Evolutionary conservation across 2,329 filamentous ascomycete species (phyloP).

Genomic region (Neodidymelliopsis sp.): DNA sequence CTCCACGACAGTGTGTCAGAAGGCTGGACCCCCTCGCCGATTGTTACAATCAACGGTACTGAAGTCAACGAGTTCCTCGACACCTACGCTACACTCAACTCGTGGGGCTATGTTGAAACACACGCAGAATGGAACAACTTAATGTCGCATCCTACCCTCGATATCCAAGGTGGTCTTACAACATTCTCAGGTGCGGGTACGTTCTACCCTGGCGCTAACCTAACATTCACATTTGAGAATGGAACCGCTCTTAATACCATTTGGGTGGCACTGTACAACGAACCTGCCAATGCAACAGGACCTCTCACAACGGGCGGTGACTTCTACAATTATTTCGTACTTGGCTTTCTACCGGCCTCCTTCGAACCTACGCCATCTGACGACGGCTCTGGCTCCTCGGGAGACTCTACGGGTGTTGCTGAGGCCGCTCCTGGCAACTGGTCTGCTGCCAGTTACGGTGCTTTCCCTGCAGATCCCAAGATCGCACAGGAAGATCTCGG

Average conservation of each 20-base stretch:
- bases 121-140: slow-evolving; percentile 53
- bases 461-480: slow-evolving; percentile 29
- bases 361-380: slow-evolving; percentile 14
- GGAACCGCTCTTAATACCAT: slow-evolving; percentile 18
- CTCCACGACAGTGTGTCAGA: slow-evolving; percentile 25
- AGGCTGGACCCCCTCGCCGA: slow-evolving; percentile 28
- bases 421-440: slow-evolving; percentile 17
- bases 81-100: slow-evolving; percentile 35
- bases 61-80: slow-evolving; percentile 27
- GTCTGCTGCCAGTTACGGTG: slow-evolving; percentile 25
- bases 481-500: slow-evolving; percentile 26
- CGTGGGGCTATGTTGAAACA: slow-evolving; percentile 46
- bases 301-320: slow-evolving; percentile 50
- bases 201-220: slow-evolving; percentile 46
- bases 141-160: slow-evolving; percentile 23
- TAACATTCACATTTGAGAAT: slow-evolving; percentile 34
- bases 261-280: slow-evolving; percentile 31
- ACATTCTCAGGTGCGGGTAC: slow-evolving; percentile 26
- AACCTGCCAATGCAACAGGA: slow-evolving; percentile 21
- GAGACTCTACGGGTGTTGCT: neutral
- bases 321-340: slow-evolving; percentile 55
- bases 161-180: slow-evolving; percentile 27
- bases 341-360: slow-evolving; percentile 29
- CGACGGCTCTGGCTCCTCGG: neutral
- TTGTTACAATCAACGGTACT: slow-evolving; percentile 32